Base-by-base conservation (phyloP, 192 early-diverging fungal species). In the Coemansia javaensis region DNA sequence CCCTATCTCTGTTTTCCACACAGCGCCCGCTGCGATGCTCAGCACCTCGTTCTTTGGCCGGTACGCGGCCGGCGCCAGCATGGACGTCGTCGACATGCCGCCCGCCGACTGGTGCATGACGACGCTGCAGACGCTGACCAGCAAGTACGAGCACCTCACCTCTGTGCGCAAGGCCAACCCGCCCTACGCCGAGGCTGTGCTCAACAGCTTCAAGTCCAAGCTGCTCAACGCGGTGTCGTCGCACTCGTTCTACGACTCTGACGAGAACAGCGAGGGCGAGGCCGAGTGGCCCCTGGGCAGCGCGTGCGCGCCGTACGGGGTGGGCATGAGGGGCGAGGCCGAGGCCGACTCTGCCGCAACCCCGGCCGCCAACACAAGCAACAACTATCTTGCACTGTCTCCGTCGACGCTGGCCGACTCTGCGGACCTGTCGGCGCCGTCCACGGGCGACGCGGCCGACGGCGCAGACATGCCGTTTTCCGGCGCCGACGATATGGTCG, bases 201-300 rank as follows among this genome's bases (percentile, higher is more conserved):
- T 75, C 17, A 75, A 75, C 65, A 75, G 59, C 71, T 75, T 75
- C 59, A 75, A 75, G 65, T 59, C 59, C 47, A 75, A 75, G 53
- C 71, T 75, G 17, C 50, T 68, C 47, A 68, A 66, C 42, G 20
- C 59, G 4, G 54, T 68, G 14, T 59, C 59, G 25, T 34, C 53
- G 17, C 64, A 63, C 32, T 24, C 62, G 12, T 49, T 60, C 41
- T 67, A 66, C 56, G 71, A 66, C 39, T 52, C 65, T 5, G 55
- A 54, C 4, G 53, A 62, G 17, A 62, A 25, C 39, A 67, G 64
- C 59, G 71, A 75, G 22, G 51, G 45, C 21, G 71, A 66, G 40
- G 14, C 51, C 34, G 71, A 67, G 45, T 67, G 64, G 65, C 55
- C 56, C 2, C 36, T 67, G 40, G 59, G 38, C 20, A 24, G 47